Evolutionary conservation across 192 early-diverging fungal genomes (phyloP), one percentile per base, ranked within the genome.

Genomic region (Coemansia sp.): DNA sequence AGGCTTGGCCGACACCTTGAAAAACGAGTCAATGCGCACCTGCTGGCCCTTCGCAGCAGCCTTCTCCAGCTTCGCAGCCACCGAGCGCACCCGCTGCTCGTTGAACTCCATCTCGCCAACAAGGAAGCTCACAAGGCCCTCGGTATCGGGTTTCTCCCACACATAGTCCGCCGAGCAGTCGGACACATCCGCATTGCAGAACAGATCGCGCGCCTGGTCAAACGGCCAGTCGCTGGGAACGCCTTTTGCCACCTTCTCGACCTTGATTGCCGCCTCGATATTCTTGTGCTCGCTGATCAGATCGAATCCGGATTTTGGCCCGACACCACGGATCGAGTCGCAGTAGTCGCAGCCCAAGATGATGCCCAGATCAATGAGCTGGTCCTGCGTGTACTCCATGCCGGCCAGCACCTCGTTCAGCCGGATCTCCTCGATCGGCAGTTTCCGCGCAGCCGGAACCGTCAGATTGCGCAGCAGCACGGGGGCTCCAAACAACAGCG

Each of bases 321-420:
- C 97, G 65, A 99, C 90, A 4, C 95, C 95, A 61, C 88, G 90
- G 77, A 99, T 97, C 22, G 90, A 91, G 63, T 97, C 95, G 63
- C 92, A 94, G 79, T 99, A 99, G 74, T 99, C 97, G 81, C 97
- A 99, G 59, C 97, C 97, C 20, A 99, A 84, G 53, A 99, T 71
- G 65, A 99, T 97, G 77, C 96, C 98, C 55, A 99, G 74, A 69
- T 99, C 97, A n/a, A 97, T 93, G 63, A 99, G 97, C 89, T 96
- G 85, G 10, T 65, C 87, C 85, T 87, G 88, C 9, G 76, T 86
- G 64, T 95, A 85, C 0, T 83, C 91, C 10, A 98, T 79, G 0
- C 94, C 96, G 13, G 86, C 85, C 63, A 98, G 84, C 7, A 90
- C 92, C 64, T 93, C 94, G 32, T 91, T 84, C 16, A 95, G 77